These are phyloP conservation scores for Trichosphaerium sp. DNA, from an alignment of 78 protist genomes.

Conservation along the genomic window DNA sequence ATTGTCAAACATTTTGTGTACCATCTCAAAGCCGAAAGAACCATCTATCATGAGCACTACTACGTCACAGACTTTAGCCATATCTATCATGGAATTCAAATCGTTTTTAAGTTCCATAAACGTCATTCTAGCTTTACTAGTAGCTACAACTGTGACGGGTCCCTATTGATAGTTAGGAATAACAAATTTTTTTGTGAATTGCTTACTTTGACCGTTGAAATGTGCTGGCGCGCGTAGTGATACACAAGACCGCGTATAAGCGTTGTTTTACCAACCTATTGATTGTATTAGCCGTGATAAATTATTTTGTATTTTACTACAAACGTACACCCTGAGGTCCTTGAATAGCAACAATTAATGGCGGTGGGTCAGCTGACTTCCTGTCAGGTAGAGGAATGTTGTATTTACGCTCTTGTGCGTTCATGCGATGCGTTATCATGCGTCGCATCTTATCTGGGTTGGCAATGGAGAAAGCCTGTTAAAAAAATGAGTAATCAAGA, in stretches of 20 bases:
- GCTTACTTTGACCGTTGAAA: conserved; percentile 61
- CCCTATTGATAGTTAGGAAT: no score
- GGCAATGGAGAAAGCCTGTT: conserved; percentile 30
- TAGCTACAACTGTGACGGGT: conserved; percentile 82
- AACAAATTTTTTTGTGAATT: no score
- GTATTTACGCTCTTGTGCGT: conserved; percentile 36
- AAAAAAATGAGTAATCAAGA: not conserved
- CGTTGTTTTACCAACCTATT: conserved; percentile 87
- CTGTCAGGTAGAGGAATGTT: conserved; percentile 70
- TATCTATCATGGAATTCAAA: conserved; percentile 92
- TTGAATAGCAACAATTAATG: conserved; percentile 79
- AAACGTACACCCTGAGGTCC: conserved; percentile 74
- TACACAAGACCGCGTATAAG: conserved; percentile 90
- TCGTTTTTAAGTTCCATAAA: conserved; percentile 93
- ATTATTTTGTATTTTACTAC: not conserved
- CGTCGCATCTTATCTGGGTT: conserved; percentile 21
- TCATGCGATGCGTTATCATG: conserved; percentile 7
- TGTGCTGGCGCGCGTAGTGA: conserved; percentile 75
- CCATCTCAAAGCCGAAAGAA: conserved; percentile 94
- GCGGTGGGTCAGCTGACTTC: conserved; percentile 73
- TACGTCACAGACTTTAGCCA: conserved; percentile 95
- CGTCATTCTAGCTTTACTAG: conserved; percentile 68
- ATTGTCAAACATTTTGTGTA: not conserved
- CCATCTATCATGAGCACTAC: conserved; percentile 93
- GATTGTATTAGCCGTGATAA: not conserved